Conservation (phyloP, 768 basidiomycete species). For the Trametes elegans region DNA sequence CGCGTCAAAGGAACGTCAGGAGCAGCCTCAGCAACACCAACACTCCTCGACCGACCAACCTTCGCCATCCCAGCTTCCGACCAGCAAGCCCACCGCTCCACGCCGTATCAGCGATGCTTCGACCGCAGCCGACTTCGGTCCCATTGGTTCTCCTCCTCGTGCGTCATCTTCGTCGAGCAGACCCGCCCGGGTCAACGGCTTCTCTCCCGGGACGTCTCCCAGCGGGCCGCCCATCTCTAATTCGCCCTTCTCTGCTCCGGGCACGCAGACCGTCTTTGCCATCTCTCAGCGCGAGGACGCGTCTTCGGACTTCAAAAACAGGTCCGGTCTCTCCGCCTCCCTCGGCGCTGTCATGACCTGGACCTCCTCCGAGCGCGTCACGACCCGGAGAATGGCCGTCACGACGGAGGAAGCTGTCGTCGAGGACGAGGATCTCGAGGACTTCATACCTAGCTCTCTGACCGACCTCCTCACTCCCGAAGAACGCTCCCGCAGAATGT, state of each 20-base stretch:
- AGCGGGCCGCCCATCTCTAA: constrained; percentile 42
- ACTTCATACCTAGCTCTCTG: constrained; percentile 85
- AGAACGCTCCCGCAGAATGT: constrained; percentile 81
- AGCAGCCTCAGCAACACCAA: too few species aligned
- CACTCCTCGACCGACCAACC: constrained; percentile 8
- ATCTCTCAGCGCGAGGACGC: constrained; percentile 30
- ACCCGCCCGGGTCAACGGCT: constrained; percentile 40
- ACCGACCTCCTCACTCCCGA: constrained; percentile 88
- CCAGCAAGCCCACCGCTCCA: constrained; percentile 47
- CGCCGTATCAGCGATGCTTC: constrained; percentile 43
- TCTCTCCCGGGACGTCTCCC: constrained; percentile 64
- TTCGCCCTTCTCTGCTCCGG: constrained; percentile 79
- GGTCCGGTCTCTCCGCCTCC: constrained; percentile 59
- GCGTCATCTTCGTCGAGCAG: constrained; percentile 36
- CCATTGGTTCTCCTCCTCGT: constrained; percentile 78
- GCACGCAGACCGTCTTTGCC: constrained; percentile 55
- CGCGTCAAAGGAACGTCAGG: not conserved
- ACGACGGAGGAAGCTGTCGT: constrained; percentile 39
- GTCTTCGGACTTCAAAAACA: constrained; percentile 36
- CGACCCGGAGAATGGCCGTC: constrained; percentile 13
- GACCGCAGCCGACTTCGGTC: constrained; percentile 62
- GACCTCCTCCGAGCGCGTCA: constrained; percentile 26
- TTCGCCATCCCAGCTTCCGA: constrained; percentile 50
- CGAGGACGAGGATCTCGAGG: constrained; percentile 80
- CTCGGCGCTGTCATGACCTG: constrained; percentile 56